phyloP scores from a whole-genome alignment of 768 basidiomycete species.

The Tylopilus subfusipes region DNA sequence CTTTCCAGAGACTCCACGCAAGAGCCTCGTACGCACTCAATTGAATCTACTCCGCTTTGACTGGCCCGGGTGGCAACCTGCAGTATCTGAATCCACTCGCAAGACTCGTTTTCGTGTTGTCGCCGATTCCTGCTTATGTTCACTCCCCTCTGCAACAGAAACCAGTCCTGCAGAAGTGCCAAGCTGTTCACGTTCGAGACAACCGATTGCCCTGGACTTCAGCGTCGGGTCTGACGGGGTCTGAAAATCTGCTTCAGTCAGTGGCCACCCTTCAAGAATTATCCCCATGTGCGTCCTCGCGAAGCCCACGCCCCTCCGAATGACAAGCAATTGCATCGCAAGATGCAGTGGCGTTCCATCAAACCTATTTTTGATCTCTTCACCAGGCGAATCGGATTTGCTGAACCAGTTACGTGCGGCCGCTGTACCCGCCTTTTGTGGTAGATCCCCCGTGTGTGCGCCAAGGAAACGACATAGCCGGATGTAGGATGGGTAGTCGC shows the following conservation, averaged over 20 bases:
- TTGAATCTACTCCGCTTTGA: background rate
- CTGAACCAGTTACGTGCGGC: background rate
- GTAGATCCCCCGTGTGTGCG: background rate
- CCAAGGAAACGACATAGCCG: background rate
- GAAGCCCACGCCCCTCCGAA: background rate
- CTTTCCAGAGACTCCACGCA: too few relatives aligned
- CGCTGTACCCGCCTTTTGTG: background rate
- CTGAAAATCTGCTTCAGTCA: background rate
- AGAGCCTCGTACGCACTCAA: background rate
- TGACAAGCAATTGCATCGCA: background rate
- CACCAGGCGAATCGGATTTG: background rate
- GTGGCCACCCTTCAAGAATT: background rate
- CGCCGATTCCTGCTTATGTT: background rate
- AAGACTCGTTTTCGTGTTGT: background rate
- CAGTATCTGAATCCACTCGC: background rate
- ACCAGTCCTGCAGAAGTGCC: background rate
- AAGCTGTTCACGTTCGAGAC: background rate
- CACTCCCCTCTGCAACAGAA: background rate
- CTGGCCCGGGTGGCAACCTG: background rate
- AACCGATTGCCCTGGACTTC: background rate
- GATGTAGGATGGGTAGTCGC: background rate
- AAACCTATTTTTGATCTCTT: background rate
- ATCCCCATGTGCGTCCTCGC: background rate
- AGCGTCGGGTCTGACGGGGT: background rate
- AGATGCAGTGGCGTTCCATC: background rate